These are phyloP conservation scores for Fusarium palustre DNA, from an alignment of 2,329 filamentous ascomycete species.

Conservation along the genomic window DNA sequence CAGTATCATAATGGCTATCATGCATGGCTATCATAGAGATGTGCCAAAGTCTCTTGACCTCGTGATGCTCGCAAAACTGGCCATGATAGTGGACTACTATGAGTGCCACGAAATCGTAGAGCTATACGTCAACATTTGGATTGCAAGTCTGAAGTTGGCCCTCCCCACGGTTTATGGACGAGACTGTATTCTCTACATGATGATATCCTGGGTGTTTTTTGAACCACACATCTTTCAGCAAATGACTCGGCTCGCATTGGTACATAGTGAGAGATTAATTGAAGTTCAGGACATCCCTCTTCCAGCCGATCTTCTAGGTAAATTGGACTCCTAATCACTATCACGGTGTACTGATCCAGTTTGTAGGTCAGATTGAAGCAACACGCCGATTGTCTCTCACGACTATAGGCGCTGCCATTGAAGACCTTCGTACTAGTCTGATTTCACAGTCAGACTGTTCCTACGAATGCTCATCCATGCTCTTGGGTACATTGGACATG, in stretches of 20 bases:
- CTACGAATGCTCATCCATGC: too few relatives aligned
- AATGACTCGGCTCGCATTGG: slow-evolving; percentile 19
- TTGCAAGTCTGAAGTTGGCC: neutral
- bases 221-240: neutral
- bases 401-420: too few relatives aligned
- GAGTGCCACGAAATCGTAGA: slow-evolving; percentile 40
- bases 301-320: slow-evolving; percentile 3
- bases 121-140: slow-evolving; percentile 15
- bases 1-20: slow-evolving; percentile 27
- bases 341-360: neutral
- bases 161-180: neutral
- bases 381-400: neutral
- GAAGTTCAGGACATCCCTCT: slow-evolving; percentile 1
- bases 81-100: slow-evolving; percentile 45
- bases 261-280: slow-evolving; percentile 9
- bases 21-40: slow-evolving; percentile 39
- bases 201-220: slow-evolving; percentile 37
- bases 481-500: too few relatives aligned
- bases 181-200: slow-evolving; percentile 15
- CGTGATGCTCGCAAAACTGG: slow-evolving; percentile 43
- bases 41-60: slow-evolving; percentile 33
- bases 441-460: too few relatives aligned
- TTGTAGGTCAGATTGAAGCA: accelerated
- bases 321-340: too few relatives aligned
- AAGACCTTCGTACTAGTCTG: too few relatives aligned